Base-by-base conservation (phyloP, 352 stramenopile genomes). In the Phytopythium helicoides region DNA sequence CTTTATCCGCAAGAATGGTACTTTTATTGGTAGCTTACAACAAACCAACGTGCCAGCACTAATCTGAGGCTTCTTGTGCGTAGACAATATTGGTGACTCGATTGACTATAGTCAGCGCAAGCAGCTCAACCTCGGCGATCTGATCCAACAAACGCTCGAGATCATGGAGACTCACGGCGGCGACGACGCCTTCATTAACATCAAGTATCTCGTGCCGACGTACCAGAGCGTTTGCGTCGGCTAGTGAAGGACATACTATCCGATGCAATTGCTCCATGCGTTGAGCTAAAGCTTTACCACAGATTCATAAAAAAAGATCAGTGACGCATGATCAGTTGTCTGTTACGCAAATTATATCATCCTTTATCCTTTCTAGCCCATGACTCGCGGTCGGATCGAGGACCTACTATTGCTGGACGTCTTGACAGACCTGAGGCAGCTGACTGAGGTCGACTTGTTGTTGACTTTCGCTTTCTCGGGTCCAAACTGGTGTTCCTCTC, bases 181-280 rank as follows among this genome's bases (percentile, higher is more conserved):
- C 16, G 89, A 98, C 62, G 91, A 99, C 66, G 96, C 96, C 4
- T 99, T 99, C 68, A 98, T 99, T 67, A 99, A 99, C 76, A 98
- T 99, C 70, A 99, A 99, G 62, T 99, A 98, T 60, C 86, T 99
- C 52, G 74, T 98, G 21, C 96, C 96, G 3, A 97, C 95, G 1
- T 99, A 98, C 73, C 91, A 98, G 69, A 97, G 89, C 61, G 88
- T 94, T 9, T 94, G 83, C 35, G 75, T 92, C 10, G 80, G 81
- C 39, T 94, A 56, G 45, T 31, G 2, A 28, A 14, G 15, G 7
- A 3, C n/a, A 25, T n/a, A n/a, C n/a, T n/a, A n/a, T n/a, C n/a
- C n/a, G n/a, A n/a, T 0, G 18, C 4, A 8, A 21, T 0, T n/a
- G 25, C 42, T 4, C 42, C 25, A 25, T 15, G 4, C 19, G 31